Evolutionary conservation across 805 yeast genomes (phyloP), one percentile per base, ranked within the genome.

Genomic region (Zygoascus bituminiphila): DNA sequence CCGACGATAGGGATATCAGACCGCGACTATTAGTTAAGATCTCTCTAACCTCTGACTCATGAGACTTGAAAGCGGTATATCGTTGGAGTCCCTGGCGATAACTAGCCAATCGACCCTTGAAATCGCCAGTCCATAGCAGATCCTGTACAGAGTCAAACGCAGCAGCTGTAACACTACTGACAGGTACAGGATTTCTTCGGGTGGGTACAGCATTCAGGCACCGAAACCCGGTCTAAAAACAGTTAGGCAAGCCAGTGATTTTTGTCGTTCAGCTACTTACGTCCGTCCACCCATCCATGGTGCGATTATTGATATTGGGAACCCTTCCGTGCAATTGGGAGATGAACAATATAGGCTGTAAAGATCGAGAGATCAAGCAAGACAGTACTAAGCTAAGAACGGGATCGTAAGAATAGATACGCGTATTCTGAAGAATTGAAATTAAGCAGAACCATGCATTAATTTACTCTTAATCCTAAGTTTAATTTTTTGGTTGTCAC

Each of bases 61-160:
- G 15, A 15, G 46, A 47, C 10, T 41, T 63, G 49, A 77, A 78
- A 26, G 84, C 67, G 3, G 82, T 74, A 58, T 84, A 85, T 2
- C 81, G 74, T 4, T 69, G 66, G 43, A 81, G 64, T 9, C 70
- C 67, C 9, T 73, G 70, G 10, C 77, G 81, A 24, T 60, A 71
- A 1, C 76, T 70, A 2, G 66, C 62, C 8, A 74, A 57, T 33
- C 59, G 62, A 2, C 69, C 72, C 1, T 69, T 56, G 31, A 77
- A 63, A 61, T 86, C 93, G 15, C 95, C 95, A 1, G 82, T 73
- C 98, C 98, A 91, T 1, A 89, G 61, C 41, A 93, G 68, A 56
- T 89, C 93, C 51, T 80, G 76, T n/a, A 74, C 67, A 33, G 73
- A 74, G 65, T 89, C 96, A 62, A 88, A 88, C 2, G 65, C 63